Percentiles rank a stretch among this genome's conserved stretches.
Evolutionary conservation across 2,329 filamentous ascomycete species (phyloP).

Genomic region (Didymella pinodella): DNA sequence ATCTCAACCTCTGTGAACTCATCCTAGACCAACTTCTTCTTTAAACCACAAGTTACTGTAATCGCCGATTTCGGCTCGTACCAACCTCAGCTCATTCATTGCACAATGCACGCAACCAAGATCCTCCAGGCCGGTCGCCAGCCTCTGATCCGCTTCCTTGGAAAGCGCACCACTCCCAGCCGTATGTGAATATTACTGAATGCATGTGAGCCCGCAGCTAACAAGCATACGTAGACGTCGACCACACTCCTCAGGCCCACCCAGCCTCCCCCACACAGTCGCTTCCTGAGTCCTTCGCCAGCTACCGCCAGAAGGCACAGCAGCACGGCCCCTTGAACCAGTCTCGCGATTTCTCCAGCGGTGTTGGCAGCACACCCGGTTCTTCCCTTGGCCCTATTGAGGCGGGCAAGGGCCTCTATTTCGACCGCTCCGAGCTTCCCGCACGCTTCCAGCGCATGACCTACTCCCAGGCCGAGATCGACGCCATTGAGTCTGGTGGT

Average conservation of each 20-base stretch:
- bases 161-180: conserved; percentile 57
- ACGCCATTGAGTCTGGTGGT: conserved; percentile 92
- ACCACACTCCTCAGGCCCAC: conserved; percentile 77
- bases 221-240: conserved; percentile 64
- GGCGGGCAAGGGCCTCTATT: conserved; percentile 77
- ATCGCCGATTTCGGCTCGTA: conserved; percentile 15
- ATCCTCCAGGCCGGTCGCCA: conserved; percentile 57
- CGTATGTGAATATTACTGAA: conserved; percentile 44
- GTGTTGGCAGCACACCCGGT: conserved; percentile 69
- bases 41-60: conserved; percentile 2
- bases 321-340: conserved; percentile 75
- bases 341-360: conserved; percentile 39
- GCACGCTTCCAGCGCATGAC: conserved; percentile 78
- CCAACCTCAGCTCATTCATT: conserved; percentile 22
- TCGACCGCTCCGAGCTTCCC: conserved; percentile 89
- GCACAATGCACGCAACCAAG: conserved; percentile 57
- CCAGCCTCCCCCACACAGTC: conserved; percentile 72
- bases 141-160: conserved; percentile 61
- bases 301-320: conserved; percentile 79
- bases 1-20: conserved; percentile 10
- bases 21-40: neutral
- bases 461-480: conserved; percentile 85
- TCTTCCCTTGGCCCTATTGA: conserved; percentile 75
- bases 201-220: conserved; percentile 14
- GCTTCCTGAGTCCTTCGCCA: conserved; percentile 75